phyloP scores from a whole-genome alignment of 1,284 basidiomycete genomes.

The Farysia itapuensis region DNA sequence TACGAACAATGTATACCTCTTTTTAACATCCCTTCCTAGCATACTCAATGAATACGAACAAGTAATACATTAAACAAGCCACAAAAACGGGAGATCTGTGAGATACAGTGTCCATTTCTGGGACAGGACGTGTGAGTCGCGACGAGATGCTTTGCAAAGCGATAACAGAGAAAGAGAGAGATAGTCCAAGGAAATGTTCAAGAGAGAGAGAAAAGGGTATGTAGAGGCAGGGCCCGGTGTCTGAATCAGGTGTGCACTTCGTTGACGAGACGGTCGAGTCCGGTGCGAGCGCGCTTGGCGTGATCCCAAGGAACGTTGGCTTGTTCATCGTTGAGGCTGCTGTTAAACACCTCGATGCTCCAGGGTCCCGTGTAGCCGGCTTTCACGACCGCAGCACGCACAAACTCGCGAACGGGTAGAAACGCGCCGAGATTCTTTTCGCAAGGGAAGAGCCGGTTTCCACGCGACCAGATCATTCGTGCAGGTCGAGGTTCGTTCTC shows the following conservation, averaged over 20 bases:
- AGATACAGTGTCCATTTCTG: too few species aligned
- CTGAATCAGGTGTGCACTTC: conserved; percentile 20
- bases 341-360: conserved; percentile 61
- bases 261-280: conserved; percentile 27
- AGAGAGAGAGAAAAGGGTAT: too few species aligned
- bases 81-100: too few species aligned
- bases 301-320: conserved; percentile 45
- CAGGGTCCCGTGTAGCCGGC: conserved; percentile 59
- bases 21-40: too few species aligned
- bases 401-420: conserved; percentile 57
- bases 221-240: too few species aligned
- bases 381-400: conserved; percentile 44
- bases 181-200: too few species aligned
- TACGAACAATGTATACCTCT: too few species aligned
- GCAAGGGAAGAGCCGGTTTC: conserved; percentile 59
- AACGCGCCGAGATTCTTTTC: conserved; percentile 58
- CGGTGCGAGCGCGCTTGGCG: conserved; percentile 44
- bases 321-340: conserved; percentile 37
- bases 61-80: too few species aligned
- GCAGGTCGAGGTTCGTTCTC: conserved; percentile 54
- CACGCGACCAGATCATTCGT: conserved; percentile 60
- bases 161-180: too few species aligned
- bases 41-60: too few species aligned
- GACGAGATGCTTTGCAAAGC: too few species aligned
- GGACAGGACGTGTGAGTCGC: too few species aligned